A percentile compares a stretch with the other conserved stretches of the same genome.
These are phyloP conservation scores for Dictyostelium brefeldianum DNA, from an alignment of 78 protist species.

Conservation along the genomic window DNA sequence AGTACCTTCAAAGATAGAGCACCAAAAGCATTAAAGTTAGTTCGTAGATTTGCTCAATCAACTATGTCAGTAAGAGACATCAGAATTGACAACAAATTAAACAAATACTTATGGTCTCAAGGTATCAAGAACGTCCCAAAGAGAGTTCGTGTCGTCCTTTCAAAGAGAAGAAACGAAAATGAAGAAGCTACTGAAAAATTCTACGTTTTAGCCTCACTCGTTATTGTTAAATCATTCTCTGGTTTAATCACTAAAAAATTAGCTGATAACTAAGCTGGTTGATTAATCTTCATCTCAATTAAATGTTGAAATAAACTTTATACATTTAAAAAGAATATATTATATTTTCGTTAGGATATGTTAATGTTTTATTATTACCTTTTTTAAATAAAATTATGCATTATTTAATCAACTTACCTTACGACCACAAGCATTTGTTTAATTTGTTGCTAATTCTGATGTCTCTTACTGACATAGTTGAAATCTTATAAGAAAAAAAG, in stretches of 20 bases:
- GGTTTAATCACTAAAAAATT: slow-evolving; percentile 52
- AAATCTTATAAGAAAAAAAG: no score
- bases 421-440: slow-evolving; percentile 93
- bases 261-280: slow-evolving; percentile 44
- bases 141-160: slow-evolving; percentile 95
- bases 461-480: slow-evolving; percentile 85
- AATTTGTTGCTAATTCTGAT: slow-evolving; percentile 92
- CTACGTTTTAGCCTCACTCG: slow-evolving; percentile 92
- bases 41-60: slow-evolving; percentile 89
- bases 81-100: slow-evolving; percentile 91
- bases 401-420: no score
- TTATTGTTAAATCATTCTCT: slow-evolving; percentile 86
- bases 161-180: slow-evolving; percentile 95
- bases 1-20: slow-evolving; percentile 96
- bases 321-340: neutral
- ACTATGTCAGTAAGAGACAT: slow-evolving; percentile 90
- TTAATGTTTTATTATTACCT: no score
- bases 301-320: neutral
- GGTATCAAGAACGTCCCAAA: slow-evolving; percentile 93
- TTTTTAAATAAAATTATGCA: no score
- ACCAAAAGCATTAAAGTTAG: slow-evolving; percentile 92
- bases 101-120: slow-evolving; percentile 91
- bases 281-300: no score
- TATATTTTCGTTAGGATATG: no score
- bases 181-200: slow-evolving; percentile 94